Percentiles rank a stretch among this genome's conserved stretches.
These are phyloP conservation scores for Ganoderma lingzhi DNA, from an alignment of 1,284 basidiomycete species.

Conservation along the genomic window DNA sequence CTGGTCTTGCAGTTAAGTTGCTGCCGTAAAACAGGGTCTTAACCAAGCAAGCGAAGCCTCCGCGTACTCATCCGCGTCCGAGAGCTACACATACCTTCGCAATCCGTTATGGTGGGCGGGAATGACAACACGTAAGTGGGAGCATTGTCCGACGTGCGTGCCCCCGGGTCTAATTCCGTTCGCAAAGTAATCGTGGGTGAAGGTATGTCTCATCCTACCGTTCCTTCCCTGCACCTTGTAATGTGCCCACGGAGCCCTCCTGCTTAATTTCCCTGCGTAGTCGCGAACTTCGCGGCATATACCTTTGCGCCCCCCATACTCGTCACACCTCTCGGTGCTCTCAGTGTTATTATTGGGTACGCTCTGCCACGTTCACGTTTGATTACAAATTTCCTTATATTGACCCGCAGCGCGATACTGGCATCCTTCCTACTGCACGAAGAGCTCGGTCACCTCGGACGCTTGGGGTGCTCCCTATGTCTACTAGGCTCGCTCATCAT, in stretches of 20 bases:
- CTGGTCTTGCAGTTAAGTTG: slow-evolving; percentile 1
- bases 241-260: not conserved
- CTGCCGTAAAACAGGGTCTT: slow-evolving; percentile 66
- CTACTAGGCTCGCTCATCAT: slow-evolving; percentile 94
- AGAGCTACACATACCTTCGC: slow-evolving; percentile 75
- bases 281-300: slow-evolving; percentile 99
- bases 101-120: slow-evolving; percentile 99
- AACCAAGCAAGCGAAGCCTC: slow-evolving; percentile 77
- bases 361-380: slow-evolving; percentile 38
- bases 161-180: slow-evolving; percentile 16
- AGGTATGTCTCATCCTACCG: slow-evolving; percentile 68
- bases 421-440: slow-evolving; percentile 95
- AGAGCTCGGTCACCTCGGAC: slow-evolving; percentile 92
- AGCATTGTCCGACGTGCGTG: slow-evolving; percentile 9
- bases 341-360: slow-evolving; percentile 95
- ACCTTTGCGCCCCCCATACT: slow-evolving; percentile 98
- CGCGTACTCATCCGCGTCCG: slow-evolving; percentile 57
- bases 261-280: slow-evolving; percentile 49
- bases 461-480: slow-evolving; percentile 93
- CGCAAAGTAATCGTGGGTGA: slow-evolving; percentile 87
- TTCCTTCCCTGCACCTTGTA: slow-evolving; percentile 58
- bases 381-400: not conserved
- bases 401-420: slow-evolving; percentile 76
- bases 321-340: slow-evolving; percentile 94
- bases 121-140: slow-evolving; percentile 89